These are phyloP conservation scores for Eimeria necatrix DNA, from an alignment of 169 alveolate species.

Conservation along the genomic window DNA sequence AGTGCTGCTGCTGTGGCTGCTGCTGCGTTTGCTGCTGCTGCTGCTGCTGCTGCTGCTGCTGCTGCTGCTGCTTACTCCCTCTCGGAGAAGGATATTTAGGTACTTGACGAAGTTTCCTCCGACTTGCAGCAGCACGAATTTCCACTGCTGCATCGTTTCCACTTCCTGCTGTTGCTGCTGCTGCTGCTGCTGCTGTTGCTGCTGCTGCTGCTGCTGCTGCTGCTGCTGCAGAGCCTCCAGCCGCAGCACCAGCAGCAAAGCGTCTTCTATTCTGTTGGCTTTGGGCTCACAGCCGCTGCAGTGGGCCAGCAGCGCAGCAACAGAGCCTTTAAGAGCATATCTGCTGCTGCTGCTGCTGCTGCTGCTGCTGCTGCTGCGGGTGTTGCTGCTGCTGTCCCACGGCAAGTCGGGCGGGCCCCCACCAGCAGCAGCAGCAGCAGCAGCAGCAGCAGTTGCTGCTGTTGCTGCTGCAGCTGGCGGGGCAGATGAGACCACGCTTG, in stretches of 20 bases:
- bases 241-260: slow-evolving; percentile 65
- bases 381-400: slow-evolving; percentile 68
- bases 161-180: background rate
- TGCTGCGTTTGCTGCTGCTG: background rate
- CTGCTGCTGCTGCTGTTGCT: slow-evolving; percentile 27
- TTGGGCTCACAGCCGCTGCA: slow-evolving; percentile 39
- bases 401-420: slow-evolving; percentile 48
- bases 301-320: slow-evolving; percentile 64
- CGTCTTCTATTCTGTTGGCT: slow-evolving; percentile 54
- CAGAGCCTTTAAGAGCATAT: background rate
- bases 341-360: slow-evolving; percentile 28
- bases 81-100: slow-evolving; percentile 23
- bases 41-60: slow-evolving; percentile 51
- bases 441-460: slow-evolving; percentile 53
- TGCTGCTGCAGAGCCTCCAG: slow-evolving; percentile 65
- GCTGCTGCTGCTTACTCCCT: slow-evolving; percentile 65
- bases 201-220: slow-evolving; percentile 36
- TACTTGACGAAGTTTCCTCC: slow-evolving; percentile 52
- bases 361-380: slow-evolving; percentile 19
- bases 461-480: slow-evolving; percentile 12
- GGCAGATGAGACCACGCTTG: background rate
- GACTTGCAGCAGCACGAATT: slow-evolving; percentile 56
- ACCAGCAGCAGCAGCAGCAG: slow-evolving; percentile 63
- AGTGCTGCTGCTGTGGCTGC: slow-evolving; percentile 29
- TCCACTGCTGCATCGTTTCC: slow-evolving; percentile 14